phyloP scores from a whole-genome alignment of 2,329 filamentous ascomycete genomes.

The Ophiocordyceps unilateralis region DNA sequence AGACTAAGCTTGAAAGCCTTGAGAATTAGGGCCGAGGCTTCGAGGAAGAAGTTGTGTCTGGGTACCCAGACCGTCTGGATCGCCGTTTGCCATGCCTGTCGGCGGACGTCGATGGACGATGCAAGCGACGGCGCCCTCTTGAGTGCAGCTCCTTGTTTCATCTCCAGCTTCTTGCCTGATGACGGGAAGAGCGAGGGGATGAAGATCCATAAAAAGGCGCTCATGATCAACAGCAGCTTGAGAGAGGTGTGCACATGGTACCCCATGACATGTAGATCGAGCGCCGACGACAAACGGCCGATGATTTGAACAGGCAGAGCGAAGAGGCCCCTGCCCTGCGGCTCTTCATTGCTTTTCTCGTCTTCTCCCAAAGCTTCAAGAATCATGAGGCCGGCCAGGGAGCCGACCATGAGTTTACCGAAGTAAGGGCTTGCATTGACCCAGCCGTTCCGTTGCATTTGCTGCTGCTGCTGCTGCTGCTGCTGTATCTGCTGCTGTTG shows the following conservation, averaged over 20 bases:
- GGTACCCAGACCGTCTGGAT: slow-evolving; percentile 89
- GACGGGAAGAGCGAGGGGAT: slow-evolving; percentile 33
- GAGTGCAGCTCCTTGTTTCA: slow-evolving; percentile 24
- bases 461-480: background rate
- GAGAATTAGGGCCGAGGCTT: slow-evolving; percentile 61
- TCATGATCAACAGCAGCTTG: slow-evolving; percentile 33
- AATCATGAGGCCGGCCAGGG: slow-evolving; percentile 81
- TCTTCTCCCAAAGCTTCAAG: slow-evolving; percentile 60
- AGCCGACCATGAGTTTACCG: slow-evolving; percentile 80
- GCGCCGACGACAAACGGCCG: slow-evolving; percentile 24
- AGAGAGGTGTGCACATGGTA: slow-evolving; percentile 35
- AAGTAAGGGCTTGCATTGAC: slow-evolving; percentile 36
- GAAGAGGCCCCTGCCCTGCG: slow-evolving; percentile 49
- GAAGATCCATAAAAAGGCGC: slow-evolving; percentile 36
- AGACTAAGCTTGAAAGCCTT: slow-evolving; percentile 72
- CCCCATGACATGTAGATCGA: slow-evolving; percentile 36
- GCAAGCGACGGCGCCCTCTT: slow-evolving; percentile 51
- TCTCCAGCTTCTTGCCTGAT: slow-evolving; percentile 31
- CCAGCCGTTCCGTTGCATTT: slow-evolving; percentile 35
- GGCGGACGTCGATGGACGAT: slow-evolving; percentile 69
- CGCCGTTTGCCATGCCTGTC: slow-evolving; percentile 82
- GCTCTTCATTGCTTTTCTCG: slow-evolving; percentile 44
- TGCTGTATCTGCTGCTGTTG: background rate
- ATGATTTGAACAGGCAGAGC: slow-evolving; percentile 45
- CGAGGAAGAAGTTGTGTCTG: slow-evolving; percentile 69